Base-by-base conservation (phyloP, 1,284 basidiomycete species). In the Cutaneotrichosporon mucoides region DNA sequence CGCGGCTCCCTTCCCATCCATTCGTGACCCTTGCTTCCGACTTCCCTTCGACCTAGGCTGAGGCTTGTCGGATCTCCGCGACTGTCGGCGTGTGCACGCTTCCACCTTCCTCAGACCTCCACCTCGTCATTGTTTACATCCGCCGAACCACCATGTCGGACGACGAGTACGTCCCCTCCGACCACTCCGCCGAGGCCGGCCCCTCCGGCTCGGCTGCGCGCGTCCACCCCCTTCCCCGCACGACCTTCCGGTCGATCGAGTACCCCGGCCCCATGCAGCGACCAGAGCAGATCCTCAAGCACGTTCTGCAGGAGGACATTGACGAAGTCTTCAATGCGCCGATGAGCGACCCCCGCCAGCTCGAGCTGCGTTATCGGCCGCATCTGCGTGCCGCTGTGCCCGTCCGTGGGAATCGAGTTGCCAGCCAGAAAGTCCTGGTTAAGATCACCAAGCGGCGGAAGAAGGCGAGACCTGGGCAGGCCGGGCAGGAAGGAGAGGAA, bases 231-330 rank as follows among this genome's bases (percentile, higher is more conserved):
- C 80, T 92, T 8, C 85, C 88, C 7, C 80, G 83, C 37, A 80
- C 81, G 4, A 79, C 84, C 16, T 88, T 86, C 75, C 89, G 88
- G 68, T 87, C 90, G 3, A 80, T 96, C 65, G 92, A 96, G 76
- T 94, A 92, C 77, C 92, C 92, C 6, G 91, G 91, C 56, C 90
- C 90, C 65, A 86, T 96, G 53, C 79, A 82, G 15, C 64, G 71
- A n/a, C 64, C 71, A 9, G 72, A 81, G 1, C 73, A 81, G 1
- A 90, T 90, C 37, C 82, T 88, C 5, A 81, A 83, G 0, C 69
- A 94, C 8, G 88, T 90, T 4, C 87, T 87, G 0, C 85, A 87
- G 66, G 68, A 80, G 8, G 82, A 81, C 55, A 79, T 95, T n/a
- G 85, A 91, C 60, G 82, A 80, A 57, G 87, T 86, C 40, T 90